Evolutionary conservation across 2,329 filamentous ascomycete genomes (phyloP), one percentile per base, ranked within the genome.

Genomic region (Cytospora piceae): DNA sequence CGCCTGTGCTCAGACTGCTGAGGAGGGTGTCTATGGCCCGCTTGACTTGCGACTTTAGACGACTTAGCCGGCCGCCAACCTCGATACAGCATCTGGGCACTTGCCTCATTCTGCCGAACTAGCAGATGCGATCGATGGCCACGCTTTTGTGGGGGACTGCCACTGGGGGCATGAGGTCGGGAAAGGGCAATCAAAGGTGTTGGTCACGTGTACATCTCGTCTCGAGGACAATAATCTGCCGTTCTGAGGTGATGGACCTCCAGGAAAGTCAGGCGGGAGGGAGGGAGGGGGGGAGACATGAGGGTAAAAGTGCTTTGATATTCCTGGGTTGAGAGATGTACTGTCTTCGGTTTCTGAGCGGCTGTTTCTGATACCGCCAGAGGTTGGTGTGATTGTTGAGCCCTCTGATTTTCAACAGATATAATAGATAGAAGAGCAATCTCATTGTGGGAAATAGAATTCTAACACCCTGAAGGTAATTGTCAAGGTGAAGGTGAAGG

Each of bases 371-470:
- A 20, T 31, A 37, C 32, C 27, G 17, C 20, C 6, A n/a, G 22
- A 22, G 15, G 3, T 31, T 32, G 24, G 54, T 57, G 31, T 57
- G 32, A n/a, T 39, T 37, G 3, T 37, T 22, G 12, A 24, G 20
- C 22, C 2, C 39, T 8, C 27, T 24, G 5, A 7, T 7, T 31
- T 37, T 24, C n/a, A 24, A 49, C 46, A 46, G 46, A 22, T 49
- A 49, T 12, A 27, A 29, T 62, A 63, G 53, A 63, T 6, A 22
- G 39, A 49, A 57, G 61, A 57, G 53, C 53, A 63, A 57, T 57
- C 61, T 57, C 20, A 49, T 32, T 9, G 2, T 22, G 29, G 46
- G 14, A 29, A 17, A 8, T 15, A 49, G 14, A 4, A 20, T n/a
- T 55, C n/a, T 15, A 9, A 15, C 11, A 3, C 22, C 29, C 14